These are phyloP conservation scores for Sporormia fimetaria DNA, from an alignment of 495 filamentous ascomycete species.

Conservation along the genomic window DNA sequence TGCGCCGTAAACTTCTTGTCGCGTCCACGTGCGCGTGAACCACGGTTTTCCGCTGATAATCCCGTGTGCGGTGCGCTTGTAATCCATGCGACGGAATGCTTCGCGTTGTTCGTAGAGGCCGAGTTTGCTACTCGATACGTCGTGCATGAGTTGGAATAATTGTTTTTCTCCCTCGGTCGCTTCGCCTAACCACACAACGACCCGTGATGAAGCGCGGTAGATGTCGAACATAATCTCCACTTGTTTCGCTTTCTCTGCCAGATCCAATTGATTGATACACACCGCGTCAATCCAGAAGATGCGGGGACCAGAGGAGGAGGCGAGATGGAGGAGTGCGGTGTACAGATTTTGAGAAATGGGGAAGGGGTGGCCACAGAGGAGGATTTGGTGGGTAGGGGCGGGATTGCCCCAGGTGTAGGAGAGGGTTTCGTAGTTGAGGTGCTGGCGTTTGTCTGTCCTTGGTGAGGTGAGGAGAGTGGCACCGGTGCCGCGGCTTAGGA, in stretches of 20 bases:
- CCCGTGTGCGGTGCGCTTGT: no score
- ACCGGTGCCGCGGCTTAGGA: no score
- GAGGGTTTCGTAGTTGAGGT: conserved; percentile 3
- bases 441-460: no score
- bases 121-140: no score
- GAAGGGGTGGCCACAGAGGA: not conserved
- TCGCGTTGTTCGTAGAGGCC: no score
- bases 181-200: conserved; percentile 10
- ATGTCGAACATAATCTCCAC: conserved; percentile 4
- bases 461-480: no score
- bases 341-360: not conserved
- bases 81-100: no score
- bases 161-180: not conserved
- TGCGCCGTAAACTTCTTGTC: no score
- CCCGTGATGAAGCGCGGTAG: not conserved
- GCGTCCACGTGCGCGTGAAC: no score
- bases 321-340: not conserved
- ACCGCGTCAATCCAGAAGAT: not conserved
- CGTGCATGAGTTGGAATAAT: no score
- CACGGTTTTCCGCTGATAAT: no score
- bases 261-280: conserved; percentile 10
- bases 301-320: not conserved
- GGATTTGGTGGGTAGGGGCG: not conserved
- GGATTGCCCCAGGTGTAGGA: conserved; percentile 10
- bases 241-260: conserved; percentile 2